A percentile compares a stretch with the other conserved stretches of the same genome.
phyloP scores from a whole-genome alignment of 441 rosid genomes.

The Euphorbia corollata region DNA sequence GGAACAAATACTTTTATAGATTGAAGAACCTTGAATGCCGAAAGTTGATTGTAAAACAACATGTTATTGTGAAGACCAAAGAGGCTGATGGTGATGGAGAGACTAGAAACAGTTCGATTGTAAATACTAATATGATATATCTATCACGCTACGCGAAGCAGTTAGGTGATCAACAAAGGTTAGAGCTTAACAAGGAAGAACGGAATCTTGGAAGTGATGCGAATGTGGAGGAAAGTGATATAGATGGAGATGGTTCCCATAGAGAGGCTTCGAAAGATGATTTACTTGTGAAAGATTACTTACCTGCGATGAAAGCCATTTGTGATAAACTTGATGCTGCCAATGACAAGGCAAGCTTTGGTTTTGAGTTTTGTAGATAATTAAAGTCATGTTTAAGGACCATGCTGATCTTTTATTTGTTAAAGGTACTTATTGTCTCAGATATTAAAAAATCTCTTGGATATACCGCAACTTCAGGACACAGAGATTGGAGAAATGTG shows the following conservation, averaged over 20 bases:
- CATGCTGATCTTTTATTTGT: slow-evolving; percentile 9
- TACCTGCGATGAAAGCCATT: slow-evolving; percentile 74
- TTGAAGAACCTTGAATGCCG: slow-evolving; percentile 67
- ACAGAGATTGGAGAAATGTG: slow-evolving; percentile 27
- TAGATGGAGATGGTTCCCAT: slow-evolving; percentile 28
- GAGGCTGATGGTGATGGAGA: slow-evolving; percentile 61
- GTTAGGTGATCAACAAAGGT: slow-evolving; percentile 64
- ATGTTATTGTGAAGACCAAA: slow-evolving; percentile 64
- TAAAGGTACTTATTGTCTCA: slow-evolving; percentile 28
- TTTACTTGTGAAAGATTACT: slow-evolving; percentile 62
- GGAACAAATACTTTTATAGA: slow-evolving; percentile 60
- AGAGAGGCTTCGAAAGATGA: slow-evolving; percentile 46
- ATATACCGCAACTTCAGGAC: slow-evolving; percentile 21
- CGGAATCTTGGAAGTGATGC: slow-evolving; percentile 10
- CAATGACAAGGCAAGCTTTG: slow-evolving; percentile 52
- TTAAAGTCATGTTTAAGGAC: not conserved
- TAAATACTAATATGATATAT: slow-evolving; percentile 62
- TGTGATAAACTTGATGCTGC: slow-evolving; percentile 81
- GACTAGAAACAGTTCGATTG: slow-evolving; percentile 41
- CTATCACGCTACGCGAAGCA: slow-evolving; percentile 74
- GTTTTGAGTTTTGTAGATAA: not conserved
- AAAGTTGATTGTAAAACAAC: slow-evolving; percentile 65
- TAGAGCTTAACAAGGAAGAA: slow-evolving; percentile 66
- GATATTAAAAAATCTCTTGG: slow-evolving; percentile 30
- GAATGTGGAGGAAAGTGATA: slow-evolving; percentile 31